Evolutionary conservation across 345 rosid genomes (phyloP).

Genomic region (Populus tremula): DNA sequence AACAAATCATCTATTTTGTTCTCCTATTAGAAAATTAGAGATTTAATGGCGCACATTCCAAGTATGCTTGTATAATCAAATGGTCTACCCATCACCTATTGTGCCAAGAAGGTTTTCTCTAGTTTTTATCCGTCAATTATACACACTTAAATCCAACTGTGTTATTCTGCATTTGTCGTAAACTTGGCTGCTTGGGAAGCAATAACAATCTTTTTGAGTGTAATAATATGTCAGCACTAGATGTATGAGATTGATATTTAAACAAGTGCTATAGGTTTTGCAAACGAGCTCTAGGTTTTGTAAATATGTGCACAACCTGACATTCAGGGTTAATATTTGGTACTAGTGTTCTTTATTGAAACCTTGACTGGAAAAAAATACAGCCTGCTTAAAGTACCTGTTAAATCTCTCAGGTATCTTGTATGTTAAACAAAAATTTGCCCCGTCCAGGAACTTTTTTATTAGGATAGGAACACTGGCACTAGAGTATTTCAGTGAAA

Average conservation of each 20-base stretch:
- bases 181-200: not conserved
- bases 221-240: not conserved
- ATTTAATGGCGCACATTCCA: not conserved
- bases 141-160: not conserved
- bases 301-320: not conserved
- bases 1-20: not conserved
- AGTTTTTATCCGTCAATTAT: not conserved
- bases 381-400: not conserved
- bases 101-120: not conserved
- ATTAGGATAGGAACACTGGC: not conserved
- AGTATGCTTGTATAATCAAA: not conserved
- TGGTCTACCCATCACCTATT: not conserved
- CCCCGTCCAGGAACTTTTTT: too few species aligned
- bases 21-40: not conserved
- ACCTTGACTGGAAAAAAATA: not conserved
- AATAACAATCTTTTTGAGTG: not conserved
- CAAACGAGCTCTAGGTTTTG: not conserved
- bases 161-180: not conserved
- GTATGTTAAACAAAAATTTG: too few species aligned
- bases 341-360: not conserved
- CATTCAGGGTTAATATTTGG: not conserved
- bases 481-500: not conserved
- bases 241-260: slow-evolving; percentile 1
- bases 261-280: not conserved
- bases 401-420: not conserved